Evolutionary conservation across 345 rosid genomes (phyloP), one percentile per base, ranked within the genome.

Genomic region (Sisymbrium irio): DNA sequence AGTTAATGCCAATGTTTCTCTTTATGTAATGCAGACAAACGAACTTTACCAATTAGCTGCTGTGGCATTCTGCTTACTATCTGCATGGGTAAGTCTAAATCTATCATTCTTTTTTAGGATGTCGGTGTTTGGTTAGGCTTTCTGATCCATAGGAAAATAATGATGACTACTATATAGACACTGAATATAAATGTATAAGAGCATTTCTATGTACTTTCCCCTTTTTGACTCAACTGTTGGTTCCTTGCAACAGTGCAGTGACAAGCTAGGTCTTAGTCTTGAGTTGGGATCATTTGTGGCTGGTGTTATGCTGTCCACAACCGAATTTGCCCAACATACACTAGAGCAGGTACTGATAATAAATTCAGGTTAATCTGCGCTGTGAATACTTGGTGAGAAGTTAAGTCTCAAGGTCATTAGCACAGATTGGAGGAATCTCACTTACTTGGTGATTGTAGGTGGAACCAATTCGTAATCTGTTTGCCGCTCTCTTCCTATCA

Each of bases 21-120:
- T 11, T 74, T 63, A 56, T 67, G 56, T 61, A 51, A 30, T 80
- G 67, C 89, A 96, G 97, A 90, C 99, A 79, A 96, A 89, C 69
- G 99, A 96, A 78, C 98, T 92, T 67, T 96, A 96, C 80, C 99
- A 96, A 79, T 97, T 96, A 59, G 98, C 99, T 54, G 95, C 91
- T 60, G 97, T 96, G 58, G 99, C 99, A 19, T 96, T 96, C 82
- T 96, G 98, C 88, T 84, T 96, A 72, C 84, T 92, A 78, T 92
- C 99, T 62, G 98, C 99, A 76, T 96, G 99, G 98, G 99, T 96
- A 82, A 83, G 92, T 81, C 67, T 62, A 58, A 58, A 71, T 71
- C n/a, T 20, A 12, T 58, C 58, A 50, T 36, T 69, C 22, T 70
- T 45, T 40, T 47, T 47, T 3, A 30, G 42, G 32, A 41, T 33